These are phyloP conservation scores for Quercus lobata DNA, from an alignment of 331 rosid genomes.

Conservation along the genomic window DNA sequence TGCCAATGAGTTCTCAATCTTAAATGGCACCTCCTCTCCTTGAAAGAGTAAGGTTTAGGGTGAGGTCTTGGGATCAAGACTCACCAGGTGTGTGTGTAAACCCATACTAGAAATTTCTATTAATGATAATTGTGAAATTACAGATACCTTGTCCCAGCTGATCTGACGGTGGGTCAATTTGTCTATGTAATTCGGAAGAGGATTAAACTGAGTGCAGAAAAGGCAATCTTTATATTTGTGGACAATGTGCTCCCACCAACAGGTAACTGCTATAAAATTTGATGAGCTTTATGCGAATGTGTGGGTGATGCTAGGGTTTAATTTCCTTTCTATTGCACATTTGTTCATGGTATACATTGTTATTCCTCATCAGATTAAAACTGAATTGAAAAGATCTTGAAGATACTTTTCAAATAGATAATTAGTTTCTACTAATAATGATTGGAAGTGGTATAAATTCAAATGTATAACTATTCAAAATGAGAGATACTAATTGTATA, in stretches of 20 bases:
- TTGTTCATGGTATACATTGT: not conserved
- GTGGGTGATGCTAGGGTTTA: not conserved
- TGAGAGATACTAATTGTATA: not conserved
- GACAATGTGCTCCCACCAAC: constrained; percentile 48
- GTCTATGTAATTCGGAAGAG: constrained; percentile 59
- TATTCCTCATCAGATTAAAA: not conserved
- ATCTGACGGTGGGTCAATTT: constrained; percentile 51
- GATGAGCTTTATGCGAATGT: not conserved
- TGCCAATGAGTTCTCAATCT: no score
- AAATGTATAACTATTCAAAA: not conserved
- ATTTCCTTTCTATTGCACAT: not conserved
- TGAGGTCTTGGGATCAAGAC: no score
- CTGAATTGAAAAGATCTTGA: not conserved
- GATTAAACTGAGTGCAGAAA: constrained; percentile 55
- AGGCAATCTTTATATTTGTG: constrained; percentile 48
- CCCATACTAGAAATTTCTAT: not conserved
- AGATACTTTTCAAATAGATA: not conserved
- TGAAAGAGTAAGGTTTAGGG: no score
- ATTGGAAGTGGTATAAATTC: not conserved
- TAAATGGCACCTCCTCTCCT: no score
- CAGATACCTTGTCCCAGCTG: constrained; percentile 58
- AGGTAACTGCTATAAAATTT: constrained; percentile 22
- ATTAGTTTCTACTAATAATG: not conserved
- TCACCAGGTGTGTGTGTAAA: not conserved
- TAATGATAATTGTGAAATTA: not conserved